Conservation (phyloP, 2,329 filamentous ascomycete species). For the Stagonosporopsis vannaccii region DNA sequence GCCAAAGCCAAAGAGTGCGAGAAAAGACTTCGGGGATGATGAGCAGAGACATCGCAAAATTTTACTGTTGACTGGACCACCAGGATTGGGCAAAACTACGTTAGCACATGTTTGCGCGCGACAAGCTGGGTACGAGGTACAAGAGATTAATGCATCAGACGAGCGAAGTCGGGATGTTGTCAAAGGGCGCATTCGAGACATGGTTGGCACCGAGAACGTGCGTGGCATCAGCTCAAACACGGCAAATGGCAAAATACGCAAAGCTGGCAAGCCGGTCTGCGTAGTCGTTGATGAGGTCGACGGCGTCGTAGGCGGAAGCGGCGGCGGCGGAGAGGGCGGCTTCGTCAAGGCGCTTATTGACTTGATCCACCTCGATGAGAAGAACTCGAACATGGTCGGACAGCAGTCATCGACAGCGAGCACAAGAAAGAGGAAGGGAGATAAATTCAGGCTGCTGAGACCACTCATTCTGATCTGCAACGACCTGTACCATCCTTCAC, state of each 20-base stretch:
- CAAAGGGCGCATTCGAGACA: slow-evolving; percentile 87
- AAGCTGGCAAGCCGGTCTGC: slow-evolving; percentile 84
- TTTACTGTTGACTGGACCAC: slow-evolving; percentile 86
- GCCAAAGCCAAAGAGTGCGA: slow-evolving; percentile 59
- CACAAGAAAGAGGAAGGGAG: slow-evolving; percentile 71
- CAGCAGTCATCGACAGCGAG: slow-evolving; percentile 42
- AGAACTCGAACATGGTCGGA: slow-evolving; percentile 64
- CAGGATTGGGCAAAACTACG: slow-evolving; percentile 94
- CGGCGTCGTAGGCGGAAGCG: slow-evolving; percentile 80
- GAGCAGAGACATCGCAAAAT: slow-evolving; percentile 87
- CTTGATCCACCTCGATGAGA: slow-evolving; percentile 83
- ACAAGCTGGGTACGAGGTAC: slow-evolving; percentile 93
- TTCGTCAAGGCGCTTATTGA: slow-evolving; percentile 97
- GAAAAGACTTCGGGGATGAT: slow-evolving; percentile 62
- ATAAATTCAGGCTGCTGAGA: slow-evolving; percentile 85
- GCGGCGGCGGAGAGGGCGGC: slow-evolving; percentile 79
- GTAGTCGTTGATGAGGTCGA: slow-evolving; percentile 97
- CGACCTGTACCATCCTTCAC: slow-evolving; percentile 90
- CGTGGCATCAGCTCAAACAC: slow-evolving; percentile 69
- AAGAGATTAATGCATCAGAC: slow-evolving; percentile 98
- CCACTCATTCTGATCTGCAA: slow-evolving; percentile 96
- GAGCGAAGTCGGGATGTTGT: slow-evolving; percentile 91
- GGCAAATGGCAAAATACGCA: slow-evolving; percentile 65
- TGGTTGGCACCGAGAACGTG: slow-evolving; percentile 92
- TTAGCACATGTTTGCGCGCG: slow-evolving; percentile 93